phyloP scores from a whole-genome alignment of 2,329 filamentous ascomycete genomes.

The Aspergillus thermomutatus region DNA sequence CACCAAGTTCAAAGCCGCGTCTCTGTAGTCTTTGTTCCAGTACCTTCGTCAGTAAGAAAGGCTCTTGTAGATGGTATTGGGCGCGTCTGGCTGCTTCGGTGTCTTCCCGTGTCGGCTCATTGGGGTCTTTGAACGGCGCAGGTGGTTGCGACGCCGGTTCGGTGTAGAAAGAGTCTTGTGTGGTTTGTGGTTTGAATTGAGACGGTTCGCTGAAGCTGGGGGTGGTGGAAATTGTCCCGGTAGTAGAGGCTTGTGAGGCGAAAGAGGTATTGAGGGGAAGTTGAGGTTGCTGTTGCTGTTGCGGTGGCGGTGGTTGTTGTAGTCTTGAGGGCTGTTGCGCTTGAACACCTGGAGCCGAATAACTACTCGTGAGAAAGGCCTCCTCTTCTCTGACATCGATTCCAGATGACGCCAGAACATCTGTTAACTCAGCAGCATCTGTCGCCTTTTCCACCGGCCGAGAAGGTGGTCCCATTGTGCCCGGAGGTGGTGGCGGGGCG shows the following conservation, averaged over 20 bases:
- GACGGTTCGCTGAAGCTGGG: constrained; percentile 50
- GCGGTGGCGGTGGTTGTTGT: constrained; percentile 41
- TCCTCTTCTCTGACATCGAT: constrained; percentile 87
- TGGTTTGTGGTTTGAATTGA: constrained; percentile 53
- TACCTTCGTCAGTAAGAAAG: constrained; percentile 65
- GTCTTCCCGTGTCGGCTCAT: constrained; percentile 62
- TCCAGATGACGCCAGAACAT: constrained; percentile 78
- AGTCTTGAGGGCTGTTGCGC: constrained; percentile 30
- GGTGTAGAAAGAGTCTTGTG: constrained; percentile 60
- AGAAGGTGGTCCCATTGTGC: constrained; percentile 62
- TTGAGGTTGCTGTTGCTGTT: constrained; percentile 23
- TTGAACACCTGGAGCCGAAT: constrained; percentile 40
- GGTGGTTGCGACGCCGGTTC: constrained; percentile 60
- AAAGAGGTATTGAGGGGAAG: constrained; percentile 44
- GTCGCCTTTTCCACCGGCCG: constrained; percentile 53
- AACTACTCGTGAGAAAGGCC: constrained; percentile 66
- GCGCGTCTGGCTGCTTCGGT: constrained; percentile 58
- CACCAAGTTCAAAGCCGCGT: constrained; percentile 56
- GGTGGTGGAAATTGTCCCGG: constrained; percentile 39
- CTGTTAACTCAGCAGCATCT: constrained; percentile 68
- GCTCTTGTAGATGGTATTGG: constrained; percentile 69
- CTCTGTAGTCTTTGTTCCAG: constrained; percentile 55
- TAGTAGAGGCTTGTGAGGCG: constrained; percentile 39
- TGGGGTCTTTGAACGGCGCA: constrained; percentile 62
- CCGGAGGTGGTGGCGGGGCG: constrained; percentile 36